Evolutionary conservation across 2,329 filamentous ascomycete species (phyloP).

Genomic region (Cercospora sojina): DNA sequence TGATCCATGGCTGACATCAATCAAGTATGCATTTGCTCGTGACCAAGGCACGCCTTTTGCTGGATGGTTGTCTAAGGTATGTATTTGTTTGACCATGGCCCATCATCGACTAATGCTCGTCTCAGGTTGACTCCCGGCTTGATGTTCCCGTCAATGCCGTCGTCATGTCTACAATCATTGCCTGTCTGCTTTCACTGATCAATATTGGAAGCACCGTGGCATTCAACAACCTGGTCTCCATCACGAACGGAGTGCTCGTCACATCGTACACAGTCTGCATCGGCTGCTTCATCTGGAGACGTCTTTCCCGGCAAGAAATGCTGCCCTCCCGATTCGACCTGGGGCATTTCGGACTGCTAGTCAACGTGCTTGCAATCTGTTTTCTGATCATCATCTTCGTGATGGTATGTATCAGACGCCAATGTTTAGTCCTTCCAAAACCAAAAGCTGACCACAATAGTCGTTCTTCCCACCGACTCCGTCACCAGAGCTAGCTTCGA

Average conservation of each 20-base stretch:
- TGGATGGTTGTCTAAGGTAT: slow-evolving; percentile 1
- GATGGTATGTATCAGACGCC: neutral
- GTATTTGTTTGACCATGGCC: too few species aligned
- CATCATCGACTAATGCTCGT: neutral
- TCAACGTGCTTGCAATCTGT: slow-evolving; percentile 24
- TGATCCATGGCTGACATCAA: neutral
- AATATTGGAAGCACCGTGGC: slow-evolving; percentile 42
- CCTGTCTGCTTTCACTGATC: slow-evolving; percentile 26
- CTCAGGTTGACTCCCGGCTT: neutral
- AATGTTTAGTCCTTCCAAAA: neutral
- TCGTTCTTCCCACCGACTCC: slow-evolving; percentile 27
- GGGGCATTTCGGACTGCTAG: slow-evolving; percentile 22
- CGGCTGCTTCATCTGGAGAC: slow-evolving; percentile 26
- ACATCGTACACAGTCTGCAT: slow-evolving; percentile 27
- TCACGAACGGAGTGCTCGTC: slow-evolving; percentile 37
- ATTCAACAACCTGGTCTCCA: slow-evolving; percentile 42
- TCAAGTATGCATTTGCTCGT: slow-evolving; percentile 3
- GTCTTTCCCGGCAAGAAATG: slow-evolving; percentile 23
- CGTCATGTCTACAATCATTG: slow-evolving; percentile 14
- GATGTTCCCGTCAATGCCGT: slow-evolving; percentile 32
- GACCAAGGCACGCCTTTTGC: slow-evolving; percentile 6
- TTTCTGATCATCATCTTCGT: slow-evolving; percentile 14
- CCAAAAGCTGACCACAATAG: neutral
- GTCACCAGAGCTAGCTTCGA: slow-evolving; percentile 19
- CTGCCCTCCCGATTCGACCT: slow-evolving; percentile 28